Evolutionary conservation across 495 filamentous ascomycete species (phyloP).

Genomic region (Daldinia caldariorum): DNA sequence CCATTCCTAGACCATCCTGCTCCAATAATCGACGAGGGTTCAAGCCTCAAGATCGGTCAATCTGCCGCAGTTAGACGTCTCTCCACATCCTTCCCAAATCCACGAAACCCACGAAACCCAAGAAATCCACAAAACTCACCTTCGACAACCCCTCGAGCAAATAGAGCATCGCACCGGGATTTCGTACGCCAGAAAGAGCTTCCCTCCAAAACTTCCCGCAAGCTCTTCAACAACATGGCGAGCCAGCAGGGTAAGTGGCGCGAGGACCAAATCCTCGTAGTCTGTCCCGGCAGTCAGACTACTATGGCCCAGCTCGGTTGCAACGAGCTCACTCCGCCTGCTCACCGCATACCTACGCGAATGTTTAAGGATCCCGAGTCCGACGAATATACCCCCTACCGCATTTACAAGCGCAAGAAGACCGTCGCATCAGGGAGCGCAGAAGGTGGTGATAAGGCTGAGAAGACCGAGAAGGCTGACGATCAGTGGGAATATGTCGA

Average conservation of each 20-base stretch:
- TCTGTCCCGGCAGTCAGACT: slow-evolving; percentile 92
- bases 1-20: background rate
- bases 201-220: background rate
- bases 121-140: background rate
- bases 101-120: too few species aligned
- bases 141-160: slow-evolving; percentile 11
- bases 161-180: slow-evolving; percentile 24
- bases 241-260: slow-evolving; percentile 60
- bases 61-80: background rate
- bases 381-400: slow-evolving; percentile 85
- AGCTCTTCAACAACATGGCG: slow-evolving; percentile 52
- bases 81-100: background rate
- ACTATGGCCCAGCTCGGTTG: slow-evolving; percentile 94
- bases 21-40: slow-evolving; percentile 2
- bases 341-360: slow-evolving; percentile 82
- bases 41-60: slow-evolving; percentile 1
- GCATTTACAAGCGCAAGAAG: slow-evolving; percentile 76
- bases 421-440: slow-evolving; percentile 52
- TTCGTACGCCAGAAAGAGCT: slow-evolving; percentile 4
- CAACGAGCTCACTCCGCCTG: slow-evolving; percentile 88
- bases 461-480: slow-evolving; percentile 35
- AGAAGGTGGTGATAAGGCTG: slow-evolving; percentile 14
- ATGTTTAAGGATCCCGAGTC: slow-evolving; percentile 88
- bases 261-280: slow-evolving; percentile 71
- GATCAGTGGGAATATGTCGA: slow-evolving; percentile 76